Percentiles rank a stretch among this genome's conserved stretches.
phyloP scores from a whole-genome alignment of 352 stramenopile species.

The Thraustotheca clavata region DNA sequence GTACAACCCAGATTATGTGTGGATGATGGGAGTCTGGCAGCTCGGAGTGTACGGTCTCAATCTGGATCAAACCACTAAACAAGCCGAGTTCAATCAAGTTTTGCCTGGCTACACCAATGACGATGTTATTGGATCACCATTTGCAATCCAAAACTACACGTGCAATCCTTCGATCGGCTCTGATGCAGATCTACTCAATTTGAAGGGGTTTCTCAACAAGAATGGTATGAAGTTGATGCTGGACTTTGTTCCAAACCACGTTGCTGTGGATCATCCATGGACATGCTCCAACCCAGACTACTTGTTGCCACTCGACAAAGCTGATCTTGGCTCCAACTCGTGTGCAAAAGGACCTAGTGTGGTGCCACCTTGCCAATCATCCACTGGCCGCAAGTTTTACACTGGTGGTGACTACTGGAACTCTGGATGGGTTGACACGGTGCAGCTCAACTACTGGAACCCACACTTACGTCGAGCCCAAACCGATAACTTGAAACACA shows the following conservation, averaged over 20 bases:
- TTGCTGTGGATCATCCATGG: conserved; percentile 4
- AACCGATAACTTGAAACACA: not conserved
- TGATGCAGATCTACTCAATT: not conserved
- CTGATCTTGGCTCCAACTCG: not conserved
- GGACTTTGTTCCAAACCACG: conserved; percentile 1
- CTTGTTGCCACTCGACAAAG: not conserved
- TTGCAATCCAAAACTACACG: not conserved
- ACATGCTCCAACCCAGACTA: not conserved
- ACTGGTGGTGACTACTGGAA: conserved; percentile 6
- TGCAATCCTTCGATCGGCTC: conserved; percentile 1
- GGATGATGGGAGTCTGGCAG: conserved; percentile 3
- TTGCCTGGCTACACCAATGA: not conserved
- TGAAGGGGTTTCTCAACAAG: not conserved
- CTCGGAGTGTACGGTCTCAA: not conserved
- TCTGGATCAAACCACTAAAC: not conserved
- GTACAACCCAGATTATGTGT: not conserved
- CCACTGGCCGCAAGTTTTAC: not conserved
- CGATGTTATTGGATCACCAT: not conserved
- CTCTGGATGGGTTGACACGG: not conserved
- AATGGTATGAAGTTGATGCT: not conserved
- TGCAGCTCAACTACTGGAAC: conserved; percentile 7
- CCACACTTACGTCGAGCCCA: not conserved
- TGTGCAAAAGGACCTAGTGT: not conserved
- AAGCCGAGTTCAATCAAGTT: not conserved
- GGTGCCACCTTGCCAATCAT: not conserved